Percentiles rank a stretch among this genome's conserved stretches.
Conservation (phyloP, 441 rosid genomes). For the Aleurites moluccanus region DNA sequence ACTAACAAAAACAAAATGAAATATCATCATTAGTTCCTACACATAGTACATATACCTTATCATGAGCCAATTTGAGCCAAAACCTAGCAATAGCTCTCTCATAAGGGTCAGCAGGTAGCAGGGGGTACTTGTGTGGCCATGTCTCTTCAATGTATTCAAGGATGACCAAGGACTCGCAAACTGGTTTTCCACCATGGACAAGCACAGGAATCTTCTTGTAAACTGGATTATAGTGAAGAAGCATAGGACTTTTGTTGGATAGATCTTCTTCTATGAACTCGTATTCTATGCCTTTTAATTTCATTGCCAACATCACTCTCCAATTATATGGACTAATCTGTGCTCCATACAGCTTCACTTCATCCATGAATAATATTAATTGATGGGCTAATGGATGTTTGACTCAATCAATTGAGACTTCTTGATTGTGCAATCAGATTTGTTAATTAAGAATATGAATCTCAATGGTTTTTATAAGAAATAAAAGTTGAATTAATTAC, state of each 20-base stretch:
- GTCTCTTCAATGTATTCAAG: constrained; percentile 50
- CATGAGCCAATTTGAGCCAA: constrained; percentile 41
- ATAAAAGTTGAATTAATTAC: not conserved
- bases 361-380: constrained; percentile 3
- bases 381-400: too few species aligned
- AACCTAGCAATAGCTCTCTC: constrained; percentile 34
- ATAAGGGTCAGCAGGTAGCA: constrained; percentile 34
- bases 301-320: constrained; percentile 26
- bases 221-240: constrained; percentile 24
- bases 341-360: constrained; percentile 16
- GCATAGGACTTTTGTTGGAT: constrained; percentile 24
- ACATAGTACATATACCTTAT: constrained; percentile 25
- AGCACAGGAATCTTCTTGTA: constrained; percentile 30
- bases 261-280: constrained; percentile 31
- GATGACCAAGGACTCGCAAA: constrained; percentile 48
- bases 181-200: constrained; percentile 23
- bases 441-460: too few species aligned
- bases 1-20: too few species aligned
- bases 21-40: too few species aligned
- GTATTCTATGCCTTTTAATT: constrained; percentile 27
- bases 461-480: not conserved
- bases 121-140: constrained; percentile 39
- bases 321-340: constrained; percentile 23
- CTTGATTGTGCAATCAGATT: too few species aligned
- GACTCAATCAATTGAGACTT: too few species aligned